Evolutionary conservation across 2,329 filamentous ascomycete genomes (phyloP), one percentile per base, ranked within the genome.

Genomic region (Cytospora chrysosperma): DNA sequence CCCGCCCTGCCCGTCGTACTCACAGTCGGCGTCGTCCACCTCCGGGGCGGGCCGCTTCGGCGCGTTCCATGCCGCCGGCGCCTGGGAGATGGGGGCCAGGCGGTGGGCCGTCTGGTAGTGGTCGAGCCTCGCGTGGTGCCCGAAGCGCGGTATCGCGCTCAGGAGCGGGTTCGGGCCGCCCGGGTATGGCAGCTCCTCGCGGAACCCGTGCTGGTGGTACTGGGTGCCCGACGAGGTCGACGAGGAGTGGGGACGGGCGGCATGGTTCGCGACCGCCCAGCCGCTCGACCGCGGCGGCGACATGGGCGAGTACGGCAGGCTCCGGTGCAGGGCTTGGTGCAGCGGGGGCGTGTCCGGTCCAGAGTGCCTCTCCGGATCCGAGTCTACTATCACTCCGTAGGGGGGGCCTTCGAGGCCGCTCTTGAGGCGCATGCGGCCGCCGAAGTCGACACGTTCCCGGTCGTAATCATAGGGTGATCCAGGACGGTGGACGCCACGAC

Each of bases 131-230:
- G 32, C 59, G 19, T 49, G 27, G 12, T 56, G 52, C 15, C 55
- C 64, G 65, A 76, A 76, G 24, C 78, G 74, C 7, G 80, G 79
- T 32, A 81, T 75, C 15, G 79, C 79, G 64, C 77, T 81, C 9
- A 81, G 73, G 69, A 76, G 75, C 5, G 79, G 79, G 62, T 76
- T 78, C 2, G 77, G 72, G 7, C 69, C 69, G 4, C 68, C 66
- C 15, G 67, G 32, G 15, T 70, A 69, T 52, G 72, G 69, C 43
- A 69, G 66, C 21, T 52, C 65, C 9, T 64, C 59, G 2, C 64
- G 64, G 58, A 63, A 63, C 43, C 24, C 62, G 24, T 65, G 63
- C 24, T 68, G 68, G n/a, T 67, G 68, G 21, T 67, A 67, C 4
- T 30, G 28, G 53, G 52, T 40, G 27, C 68, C 54, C 8, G 58